Evolutionary conservation across 306 rosid species (phyloP).

Genomic region (Albizia julibrissin): DNA sequence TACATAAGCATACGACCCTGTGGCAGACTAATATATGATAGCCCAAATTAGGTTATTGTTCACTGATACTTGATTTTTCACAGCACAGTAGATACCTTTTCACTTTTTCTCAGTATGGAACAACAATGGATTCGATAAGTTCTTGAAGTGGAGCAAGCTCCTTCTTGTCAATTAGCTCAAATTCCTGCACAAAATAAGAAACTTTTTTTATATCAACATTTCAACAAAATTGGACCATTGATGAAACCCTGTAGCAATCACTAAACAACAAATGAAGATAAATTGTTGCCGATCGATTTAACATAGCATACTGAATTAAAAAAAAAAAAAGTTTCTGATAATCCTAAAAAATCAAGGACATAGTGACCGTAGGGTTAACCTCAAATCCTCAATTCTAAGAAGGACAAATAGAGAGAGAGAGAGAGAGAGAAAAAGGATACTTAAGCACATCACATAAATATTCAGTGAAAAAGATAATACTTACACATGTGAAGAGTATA

Average conservation of each 20-base stretch:
- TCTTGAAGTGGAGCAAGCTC: conserved; percentile 99
- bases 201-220: background rate
- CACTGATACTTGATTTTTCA: background rate
- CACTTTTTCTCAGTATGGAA: conserved; percentile 53
- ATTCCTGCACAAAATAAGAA: conserved; percentile 62
- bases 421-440: background rate
- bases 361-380: background rate
- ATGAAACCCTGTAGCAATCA: background rate
- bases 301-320: too few species aligned
- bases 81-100: conserved; percentile 7
- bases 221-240: background rate
- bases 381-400: background rate
- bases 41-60: conserved; percentile 1
- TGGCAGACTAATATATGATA: background rate
- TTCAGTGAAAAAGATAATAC: conserved; percentile 28
- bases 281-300: background rate
- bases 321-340: background rate
- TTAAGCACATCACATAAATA: background rate
- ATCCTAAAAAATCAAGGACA: background rate
- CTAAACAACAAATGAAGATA: background rate
- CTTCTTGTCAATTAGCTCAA: conserved; percentile 90
- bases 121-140: conserved; percentile 83
- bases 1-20: background rate
- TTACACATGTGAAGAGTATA: conserved; percentile 94
- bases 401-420: background rate